Evolutionary conservation across 345 rosid genomes (phyloP).

Genomic region (Ailanthus altissimus): DNA sequence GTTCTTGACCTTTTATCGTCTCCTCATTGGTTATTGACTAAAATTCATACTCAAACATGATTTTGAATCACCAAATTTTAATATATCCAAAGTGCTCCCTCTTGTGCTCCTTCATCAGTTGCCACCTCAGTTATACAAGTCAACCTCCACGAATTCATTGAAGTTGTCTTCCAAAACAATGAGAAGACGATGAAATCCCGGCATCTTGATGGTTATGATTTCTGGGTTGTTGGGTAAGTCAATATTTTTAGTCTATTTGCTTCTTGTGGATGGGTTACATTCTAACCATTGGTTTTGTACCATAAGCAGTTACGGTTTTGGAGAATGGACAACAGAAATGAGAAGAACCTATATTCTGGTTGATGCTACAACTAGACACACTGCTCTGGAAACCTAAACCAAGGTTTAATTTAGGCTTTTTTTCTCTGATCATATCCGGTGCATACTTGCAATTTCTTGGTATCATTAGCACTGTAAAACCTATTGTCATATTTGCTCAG

Average conservation of each 20-base stretch:
- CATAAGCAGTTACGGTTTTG: slow-evolving; percentile 59
- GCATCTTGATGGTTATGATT: slow-evolving; percentile 96
- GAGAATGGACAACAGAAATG: slow-evolving; percentile 63
- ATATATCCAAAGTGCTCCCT: slow-evolving; percentile 53
- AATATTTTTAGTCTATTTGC: neutral
- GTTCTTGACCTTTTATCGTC: too few relatives aligned
- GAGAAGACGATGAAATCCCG: slow-evolving; percentile 73
- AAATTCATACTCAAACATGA: too few relatives aligned
- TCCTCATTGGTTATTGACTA: too few relatives aligned
- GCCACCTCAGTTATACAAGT: slow-evolving; percentile 65
- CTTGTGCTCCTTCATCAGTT: slow-evolving; percentile 45
- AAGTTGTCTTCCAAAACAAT: slow-evolving; percentile 74
- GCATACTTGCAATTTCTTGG: neutral
- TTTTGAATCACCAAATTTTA: too few relatives aligned
- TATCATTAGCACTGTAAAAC: neutral
- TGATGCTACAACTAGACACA: slow-evolving; percentile 77
- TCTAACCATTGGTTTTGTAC: slow-evolving; percentile 19
- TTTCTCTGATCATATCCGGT: neutral
- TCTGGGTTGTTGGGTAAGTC: slow-evolving; percentile 88
- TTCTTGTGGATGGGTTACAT: neutral
- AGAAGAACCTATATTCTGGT: slow-evolving; percentile 63
- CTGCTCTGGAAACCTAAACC: slow-evolving; percentile 61
- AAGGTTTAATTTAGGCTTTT: neutral
- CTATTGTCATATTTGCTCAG: neutral
- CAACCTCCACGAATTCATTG: slow-evolving; percentile 62